Evolutionary conservation across 345 rosid species (phyloP).

Genomic region (Heritiera fomes): DNA sequence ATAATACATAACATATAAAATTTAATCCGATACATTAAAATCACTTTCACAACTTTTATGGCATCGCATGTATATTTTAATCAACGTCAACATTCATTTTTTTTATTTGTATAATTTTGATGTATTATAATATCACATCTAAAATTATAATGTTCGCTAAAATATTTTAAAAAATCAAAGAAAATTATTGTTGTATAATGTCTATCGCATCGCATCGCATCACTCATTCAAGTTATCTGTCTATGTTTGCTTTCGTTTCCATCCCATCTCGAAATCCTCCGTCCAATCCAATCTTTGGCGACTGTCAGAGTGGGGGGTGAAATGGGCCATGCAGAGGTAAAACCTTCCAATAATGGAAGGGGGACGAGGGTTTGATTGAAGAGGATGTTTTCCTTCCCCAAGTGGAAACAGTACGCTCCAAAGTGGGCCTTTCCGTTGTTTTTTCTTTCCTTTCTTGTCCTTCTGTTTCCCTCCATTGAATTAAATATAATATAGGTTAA

Average conservation of each 20-base stretch:
- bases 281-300: background rate
- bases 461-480: background rate
- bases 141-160: no score
- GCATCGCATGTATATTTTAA: no score
- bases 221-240: background rate
- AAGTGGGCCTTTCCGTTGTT: background rate
- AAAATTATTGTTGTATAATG: background rate
- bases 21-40: no score
- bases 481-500: background rate
- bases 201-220: background rate
- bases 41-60: no score
- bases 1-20: no score
- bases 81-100: no score
- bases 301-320: background rate
- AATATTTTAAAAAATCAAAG: no score
- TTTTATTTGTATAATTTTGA: no score
- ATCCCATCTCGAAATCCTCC: background rate
- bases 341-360: slow-evolving; percentile 65
- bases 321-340: slow-evolving; percentile 15
- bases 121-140: no score
- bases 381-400: slow-evolving; percentile 52
- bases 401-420: slow-evolving; percentile 40
- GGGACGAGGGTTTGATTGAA: slow-evolving; percentile 53
- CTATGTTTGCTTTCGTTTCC: background rate
- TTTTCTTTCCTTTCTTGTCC: background rate